Conservation (phyloP, 768 basidiomycete genomes). For the Mycena filopes region DNA sequence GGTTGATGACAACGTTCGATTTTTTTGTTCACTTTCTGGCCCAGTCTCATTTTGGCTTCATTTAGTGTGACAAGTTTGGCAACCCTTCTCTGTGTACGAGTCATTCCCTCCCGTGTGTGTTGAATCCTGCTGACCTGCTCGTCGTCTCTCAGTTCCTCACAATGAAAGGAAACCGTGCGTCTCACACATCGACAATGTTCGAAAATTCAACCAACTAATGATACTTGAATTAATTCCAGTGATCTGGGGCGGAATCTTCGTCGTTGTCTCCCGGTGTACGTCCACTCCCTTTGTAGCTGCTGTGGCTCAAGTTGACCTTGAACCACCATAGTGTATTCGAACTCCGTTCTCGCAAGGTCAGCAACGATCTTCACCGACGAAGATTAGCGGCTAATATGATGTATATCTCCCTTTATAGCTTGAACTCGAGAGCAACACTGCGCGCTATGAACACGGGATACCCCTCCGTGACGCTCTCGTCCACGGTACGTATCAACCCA, state of each 20-base stretch:
- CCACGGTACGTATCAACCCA: neutral
- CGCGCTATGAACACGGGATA: neutral
- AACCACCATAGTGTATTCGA: neutral
- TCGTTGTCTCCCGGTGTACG: conserved; percentile 2
- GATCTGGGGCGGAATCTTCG: neutral
- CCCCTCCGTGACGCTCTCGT: too few relatives aligned
- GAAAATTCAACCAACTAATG: too few relatives aligned
- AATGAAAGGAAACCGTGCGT: neutral
- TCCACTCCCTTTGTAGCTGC: neutral
- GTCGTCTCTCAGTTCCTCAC: neutral
- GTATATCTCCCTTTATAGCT: neutral
- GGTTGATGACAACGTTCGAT: conserved; percentile 5
- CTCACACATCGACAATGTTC: neutral
- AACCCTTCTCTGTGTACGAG: neutral
- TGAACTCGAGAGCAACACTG: conserved; percentile 2
- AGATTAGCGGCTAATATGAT: neutral
- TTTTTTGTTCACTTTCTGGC: too few relatives aligned
- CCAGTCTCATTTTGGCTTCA: neutral
- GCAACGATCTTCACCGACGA: neutral
- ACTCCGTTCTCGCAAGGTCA: conserved; percentile 11
- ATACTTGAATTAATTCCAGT: too few relatives aligned
- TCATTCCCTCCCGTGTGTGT: neutral
- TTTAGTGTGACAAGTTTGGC: neutral
- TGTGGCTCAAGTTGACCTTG: too few relatives aligned
- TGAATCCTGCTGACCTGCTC: neutral